Percentiles rank a stretch among this genome's conserved stretches.
phyloP scores from a whole-genome alignment of 2,329 filamentous ascomycete genomes.

The Fusarium sp. region DNA sequence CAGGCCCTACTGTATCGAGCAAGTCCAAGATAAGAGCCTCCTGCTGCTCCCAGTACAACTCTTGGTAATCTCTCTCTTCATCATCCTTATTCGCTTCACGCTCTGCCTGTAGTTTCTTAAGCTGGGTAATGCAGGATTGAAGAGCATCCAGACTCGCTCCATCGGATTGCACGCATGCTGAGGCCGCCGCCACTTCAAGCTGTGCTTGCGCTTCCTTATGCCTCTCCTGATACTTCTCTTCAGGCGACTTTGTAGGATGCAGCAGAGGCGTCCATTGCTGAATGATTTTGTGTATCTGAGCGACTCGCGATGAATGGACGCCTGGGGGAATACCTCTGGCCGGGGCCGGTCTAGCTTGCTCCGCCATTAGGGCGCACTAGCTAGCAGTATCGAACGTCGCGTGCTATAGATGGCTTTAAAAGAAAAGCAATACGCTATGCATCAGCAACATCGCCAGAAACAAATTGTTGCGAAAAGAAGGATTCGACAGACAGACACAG shows the following conservation, averaged over 20 bases:
- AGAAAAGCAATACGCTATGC: too few species aligned
- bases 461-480: rapidly evolving
- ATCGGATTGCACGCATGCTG: rapidly evolving
- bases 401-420: neutral
- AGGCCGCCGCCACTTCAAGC: neutral
- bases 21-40: neutral
- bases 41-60: neutral
- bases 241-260: neutral
- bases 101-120: rapidly evolving
- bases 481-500: rapidly evolving
- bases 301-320: neutral
- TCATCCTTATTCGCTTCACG: neutral
- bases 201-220: neutral
- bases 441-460: too few species aligned
- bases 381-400: neutral
- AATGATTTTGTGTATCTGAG: neutral
- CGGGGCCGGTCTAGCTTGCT: neutral
- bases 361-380: neutral
- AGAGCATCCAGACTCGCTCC: neutral
- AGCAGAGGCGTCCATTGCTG: neutral
- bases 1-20: neutral
- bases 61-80: neutral
- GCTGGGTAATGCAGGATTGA: neutral
- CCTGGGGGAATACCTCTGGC: too few species aligned
- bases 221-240: neutral